Conservation (phyloP, 139 green algal species). For the Tetratostichococcus sp. region DNA sequence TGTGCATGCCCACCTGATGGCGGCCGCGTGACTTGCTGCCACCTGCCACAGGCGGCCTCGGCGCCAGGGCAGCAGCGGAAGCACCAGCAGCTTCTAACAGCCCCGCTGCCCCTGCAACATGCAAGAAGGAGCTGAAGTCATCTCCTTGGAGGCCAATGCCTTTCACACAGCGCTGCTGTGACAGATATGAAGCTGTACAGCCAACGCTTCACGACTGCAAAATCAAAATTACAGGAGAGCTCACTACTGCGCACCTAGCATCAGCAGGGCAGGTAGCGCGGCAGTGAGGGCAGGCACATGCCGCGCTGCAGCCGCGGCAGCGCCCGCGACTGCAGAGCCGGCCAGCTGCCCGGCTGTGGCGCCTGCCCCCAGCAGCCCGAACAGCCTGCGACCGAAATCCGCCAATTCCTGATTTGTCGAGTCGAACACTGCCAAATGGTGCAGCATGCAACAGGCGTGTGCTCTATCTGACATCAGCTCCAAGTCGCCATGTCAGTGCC, state of each 20-base stretch:
- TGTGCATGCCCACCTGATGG: background rate
- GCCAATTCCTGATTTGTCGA: too few relatives aligned
- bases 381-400: conserved; percentile 6
- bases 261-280: conserved; percentile 8
- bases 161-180: too few relatives aligned
- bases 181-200: too few relatives aligned
- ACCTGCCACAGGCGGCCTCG: too few relatives aligned
- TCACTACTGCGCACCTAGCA: conserved; percentile 39
- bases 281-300: background rate
- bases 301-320: background rate
- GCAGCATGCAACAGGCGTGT: too few relatives aligned
- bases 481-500: background rate
- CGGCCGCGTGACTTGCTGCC: too few relatives aligned
- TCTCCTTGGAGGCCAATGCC: too few relatives aligned
- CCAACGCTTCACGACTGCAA: too few relatives aligned
- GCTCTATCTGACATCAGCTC: conserved; percentile 16
- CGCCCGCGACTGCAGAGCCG: conserved; percentile 27
- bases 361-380: conserved; percentile 33
- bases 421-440: too few relatives aligned
- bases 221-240: too few relatives aligned
- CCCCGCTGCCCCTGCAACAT: background rate
- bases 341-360: conserved; percentile 60
- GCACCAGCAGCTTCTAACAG: conserved; percentile 22
- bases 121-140: too few relatives aligned
- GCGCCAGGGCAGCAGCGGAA: background rate